Conservation (phyloP, 345 rosid genomes). For the Dipteronia sinensis region DNA sequence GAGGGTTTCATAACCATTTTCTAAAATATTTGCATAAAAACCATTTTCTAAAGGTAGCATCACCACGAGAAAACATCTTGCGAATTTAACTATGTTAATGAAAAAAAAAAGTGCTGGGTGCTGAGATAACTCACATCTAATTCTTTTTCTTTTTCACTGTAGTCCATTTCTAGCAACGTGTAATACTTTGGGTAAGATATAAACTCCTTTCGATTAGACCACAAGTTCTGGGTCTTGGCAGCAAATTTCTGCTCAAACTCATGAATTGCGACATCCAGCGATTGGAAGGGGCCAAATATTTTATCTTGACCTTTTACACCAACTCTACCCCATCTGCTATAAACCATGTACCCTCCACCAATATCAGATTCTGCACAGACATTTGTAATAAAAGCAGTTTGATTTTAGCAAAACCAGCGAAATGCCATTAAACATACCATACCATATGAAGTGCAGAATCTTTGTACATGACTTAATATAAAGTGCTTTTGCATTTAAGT, state of each 20-base stretch:
- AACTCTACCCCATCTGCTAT: constrained; percentile 91
- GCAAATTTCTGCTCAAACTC: constrained; percentile 66
- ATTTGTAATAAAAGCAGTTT: constrained; percentile 1
- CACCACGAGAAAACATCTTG: constrained; percentile 3
- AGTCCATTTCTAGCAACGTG: constrained; percentile 86
- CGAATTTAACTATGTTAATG: not conserved
- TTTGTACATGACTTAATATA: not conserved
- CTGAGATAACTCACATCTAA: constrained; percentile 50
- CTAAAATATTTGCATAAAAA: constrained; percentile 7
- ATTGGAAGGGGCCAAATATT: constrained; percentile 63
- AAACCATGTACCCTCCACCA: constrained; percentile 61
- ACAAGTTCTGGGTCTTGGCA: constrained; percentile 66
- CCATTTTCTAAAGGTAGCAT: constrained; percentile 11
- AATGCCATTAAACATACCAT: not conserved
- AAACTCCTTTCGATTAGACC: constrained; percentile 66
- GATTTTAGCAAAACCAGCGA: not conserved
- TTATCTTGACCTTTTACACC: constrained; percentile 87
- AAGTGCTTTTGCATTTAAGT: not conserved
- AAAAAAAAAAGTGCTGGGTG: not conserved
- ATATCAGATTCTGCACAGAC: constrained; percentile 71
- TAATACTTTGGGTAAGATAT: constrained; percentile 56
- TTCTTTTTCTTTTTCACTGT: constrained; percentile 49
- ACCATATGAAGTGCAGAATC: not conserved
- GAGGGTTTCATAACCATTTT: constrained; percentile 9
- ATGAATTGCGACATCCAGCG: constrained; percentile 48